Conservation (phyloP, 345 rosid genomes). For the Rhodomyrtus tomentosa region DNA sequence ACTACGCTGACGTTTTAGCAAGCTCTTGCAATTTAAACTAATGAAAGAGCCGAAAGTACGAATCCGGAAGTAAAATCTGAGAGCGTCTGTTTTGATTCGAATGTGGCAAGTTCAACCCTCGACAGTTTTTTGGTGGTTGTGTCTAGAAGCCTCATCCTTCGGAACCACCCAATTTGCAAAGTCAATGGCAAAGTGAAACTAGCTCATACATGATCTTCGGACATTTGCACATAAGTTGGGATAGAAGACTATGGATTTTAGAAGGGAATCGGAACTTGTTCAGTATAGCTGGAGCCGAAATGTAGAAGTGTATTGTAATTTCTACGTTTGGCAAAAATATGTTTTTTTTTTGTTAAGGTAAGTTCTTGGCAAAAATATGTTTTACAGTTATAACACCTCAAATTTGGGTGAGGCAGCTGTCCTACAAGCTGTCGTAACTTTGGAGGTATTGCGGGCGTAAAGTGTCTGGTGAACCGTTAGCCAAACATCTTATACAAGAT, state of each 20-base stretch:
- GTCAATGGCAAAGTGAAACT: background rate
- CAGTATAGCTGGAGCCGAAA: background rate
- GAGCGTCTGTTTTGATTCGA: background rate
- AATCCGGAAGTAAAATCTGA: background rate
- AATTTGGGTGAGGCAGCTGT: too few species aligned
- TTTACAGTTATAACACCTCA: too few species aligned
- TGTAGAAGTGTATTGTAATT: background rate
- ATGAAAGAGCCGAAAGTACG: background rate
- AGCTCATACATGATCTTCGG: constrained; percentile 13
- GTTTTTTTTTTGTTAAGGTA: too few species aligned
- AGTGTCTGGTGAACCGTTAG: too few species aligned
- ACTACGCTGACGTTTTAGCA: background rate
- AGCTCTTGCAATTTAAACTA: too few species aligned
- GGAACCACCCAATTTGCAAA: background rate
- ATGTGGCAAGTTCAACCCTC: accelerated
- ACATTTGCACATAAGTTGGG: background rate
- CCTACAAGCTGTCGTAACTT: too few species aligned
- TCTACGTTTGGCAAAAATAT: too few species aligned
- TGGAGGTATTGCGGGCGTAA: too few species aligned
- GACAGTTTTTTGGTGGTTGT: too few species aligned
- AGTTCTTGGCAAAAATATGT: too few species aligned
- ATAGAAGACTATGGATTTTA: background rate
- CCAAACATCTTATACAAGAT: too few species aligned
- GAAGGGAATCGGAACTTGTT: background rate
- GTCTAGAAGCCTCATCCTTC: too few species aligned